A percentile compares a stretch with the other conserved stretches of the same genome.
phyloP scores from a whole-genome alignment of 257 asterid species.

The Scutellaria minor region DNA sequence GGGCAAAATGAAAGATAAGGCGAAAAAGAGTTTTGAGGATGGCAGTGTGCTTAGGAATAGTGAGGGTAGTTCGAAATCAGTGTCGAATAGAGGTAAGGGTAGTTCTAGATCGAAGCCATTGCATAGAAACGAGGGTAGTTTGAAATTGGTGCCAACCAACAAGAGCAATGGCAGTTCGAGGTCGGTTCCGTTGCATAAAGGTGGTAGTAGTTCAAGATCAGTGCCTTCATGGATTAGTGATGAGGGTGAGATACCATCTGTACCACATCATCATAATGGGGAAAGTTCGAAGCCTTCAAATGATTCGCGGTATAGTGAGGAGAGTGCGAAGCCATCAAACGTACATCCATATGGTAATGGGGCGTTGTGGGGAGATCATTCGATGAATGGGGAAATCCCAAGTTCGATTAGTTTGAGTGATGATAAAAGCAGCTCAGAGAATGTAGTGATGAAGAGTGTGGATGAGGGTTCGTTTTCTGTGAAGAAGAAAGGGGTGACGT shows the following conservation, averaged over 20 bases:
- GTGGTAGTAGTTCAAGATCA: slow-evolving; percentile 42
- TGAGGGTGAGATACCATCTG: slow-evolving; percentile 44
- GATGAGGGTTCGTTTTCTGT: slow-evolving; percentile 59
- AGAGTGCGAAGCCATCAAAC: slow-evolving; percentile 12
- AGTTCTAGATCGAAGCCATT: slow-evolving; percentile 44
- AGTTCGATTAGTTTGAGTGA: slow-evolving; percentile 55
- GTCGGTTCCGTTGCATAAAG: slow-evolving; percentile 38
- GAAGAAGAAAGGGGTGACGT: slow-evolving; percentile 84
- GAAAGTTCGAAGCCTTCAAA: slow-evolving; percentile 36
- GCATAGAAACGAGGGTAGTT: slow-evolving; percentile 41
- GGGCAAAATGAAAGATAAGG: slow-evolving; percentile 41
- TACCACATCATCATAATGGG: slow-evolving; percentile 34
- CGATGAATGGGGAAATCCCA: slow-evolving; percentile 28
- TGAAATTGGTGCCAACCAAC: slow-evolving; percentile 41
- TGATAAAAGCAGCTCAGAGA: slow-evolving; percentile 64
- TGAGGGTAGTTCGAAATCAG: slow-evolving; percentile 44
- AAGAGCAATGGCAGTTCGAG: slow-evolving; percentile 38
- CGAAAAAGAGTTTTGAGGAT: slow-evolving; percentile 43
- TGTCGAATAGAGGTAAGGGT: slow-evolving; percentile 37
- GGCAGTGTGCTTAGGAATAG: slow-evolving; percentile 33
- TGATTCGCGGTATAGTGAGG: slow-evolving; percentile 30
- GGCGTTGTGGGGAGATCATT: slow-evolving; percentile 35
- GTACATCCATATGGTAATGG: slow-evolving; percentile 29
- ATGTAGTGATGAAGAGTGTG: slow-evolving; percentile 54
- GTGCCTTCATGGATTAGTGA: slow-evolving; percentile 55